These are phyloP conservation scores for Trichoderma virens DNA, from an alignment of 495 filamentous ascomycete genomes.

Conservation along the genomic window DNA sequence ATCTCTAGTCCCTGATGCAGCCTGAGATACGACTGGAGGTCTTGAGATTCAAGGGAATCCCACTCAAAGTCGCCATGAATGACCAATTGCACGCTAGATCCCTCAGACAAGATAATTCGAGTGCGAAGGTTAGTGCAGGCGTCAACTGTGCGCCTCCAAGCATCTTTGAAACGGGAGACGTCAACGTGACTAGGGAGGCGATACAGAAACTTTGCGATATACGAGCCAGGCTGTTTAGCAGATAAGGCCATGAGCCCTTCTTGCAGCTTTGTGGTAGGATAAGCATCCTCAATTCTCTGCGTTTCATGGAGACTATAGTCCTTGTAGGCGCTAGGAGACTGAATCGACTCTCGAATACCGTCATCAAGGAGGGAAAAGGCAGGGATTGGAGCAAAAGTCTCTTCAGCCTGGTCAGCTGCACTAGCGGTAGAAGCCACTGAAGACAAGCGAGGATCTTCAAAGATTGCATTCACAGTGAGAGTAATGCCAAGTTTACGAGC, in stretches of 20 bases:
- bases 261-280: slow-evolving; percentile 55
- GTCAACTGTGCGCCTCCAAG: neutral
- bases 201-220: slow-evolving; percentile 35
- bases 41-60: slow-evolving; percentile 10
- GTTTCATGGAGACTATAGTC: neutral
- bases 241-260: slow-evolving; percentile 30
- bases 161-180: slow-evolving; percentile 17
- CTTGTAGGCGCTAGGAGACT: neutral
- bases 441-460: neutral
- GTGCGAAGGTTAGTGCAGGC: neutral
- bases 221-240: slow-evolving; percentile 24
- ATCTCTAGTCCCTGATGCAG: neutral
- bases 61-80: slow-evolving; percentile 12
- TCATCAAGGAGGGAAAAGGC: neutral
- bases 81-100: neutral
- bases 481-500: neutral
- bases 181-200: slow-evolving; percentile 15
- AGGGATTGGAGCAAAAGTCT: neutral
- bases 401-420: neutral
- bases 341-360: neutral
- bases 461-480: neutral
- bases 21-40: neutral
- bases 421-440: neutral
- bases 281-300: slow-evolving; percentile 37
- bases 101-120: neutral